Evolutionary conservation across 225 moss, liverwort and hornwort species (phyloP).

Genomic region (Pleurozium schreberi): DNA sequence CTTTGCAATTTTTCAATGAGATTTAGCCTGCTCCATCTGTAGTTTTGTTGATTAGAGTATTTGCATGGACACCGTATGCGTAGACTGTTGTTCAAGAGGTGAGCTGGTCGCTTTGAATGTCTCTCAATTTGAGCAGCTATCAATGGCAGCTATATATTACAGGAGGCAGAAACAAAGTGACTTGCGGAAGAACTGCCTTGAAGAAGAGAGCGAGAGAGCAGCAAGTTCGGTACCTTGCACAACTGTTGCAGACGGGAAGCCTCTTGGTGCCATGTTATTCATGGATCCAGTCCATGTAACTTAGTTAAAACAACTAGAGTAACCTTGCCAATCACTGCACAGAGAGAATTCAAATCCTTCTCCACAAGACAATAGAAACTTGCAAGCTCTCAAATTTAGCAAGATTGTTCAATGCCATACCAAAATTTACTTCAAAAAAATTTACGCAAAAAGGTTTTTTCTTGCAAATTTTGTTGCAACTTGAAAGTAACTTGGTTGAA

Average conservation of each 20-base stretch:
- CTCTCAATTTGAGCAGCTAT: slow-evolving; percentile 38
- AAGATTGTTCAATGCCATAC: too few species aligned
- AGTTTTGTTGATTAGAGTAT: background rate
- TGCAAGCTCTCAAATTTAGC: too few species aligned
- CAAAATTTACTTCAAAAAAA: too few species aligned
- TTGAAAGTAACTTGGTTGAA: too few species aligned
- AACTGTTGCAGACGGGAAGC: slow-evolving; percentile 26
- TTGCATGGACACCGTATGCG: background rate
- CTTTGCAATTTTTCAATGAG: background rate
- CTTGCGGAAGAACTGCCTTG: slow-evolving; percentile 26
- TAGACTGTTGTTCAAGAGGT: slow-evolving; percentile 35
- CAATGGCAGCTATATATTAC: slow-evolving; percentile 26
- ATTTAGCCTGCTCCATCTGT: background rate
- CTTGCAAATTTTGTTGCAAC: too few species aligned
- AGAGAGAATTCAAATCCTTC: too few species aligned
- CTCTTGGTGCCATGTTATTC: background rate
- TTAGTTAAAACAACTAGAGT: too few species aligned
- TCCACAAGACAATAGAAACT: too few species aligned
- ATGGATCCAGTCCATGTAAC: background rate
- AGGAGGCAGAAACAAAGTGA: slow-evolving; percentile 31
- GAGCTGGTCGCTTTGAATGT: slow-evolving; percentile 23
- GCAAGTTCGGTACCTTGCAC: slow-evolving; percentile 31
- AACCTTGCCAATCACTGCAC: too few species aligned
- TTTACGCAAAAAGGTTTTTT: too few species aligned
- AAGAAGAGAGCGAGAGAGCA: background rate